Base-by-base conservation (phyloP, 1,284 basidiomycete genomes). In the Ganoderma resinaceum region DNA sequence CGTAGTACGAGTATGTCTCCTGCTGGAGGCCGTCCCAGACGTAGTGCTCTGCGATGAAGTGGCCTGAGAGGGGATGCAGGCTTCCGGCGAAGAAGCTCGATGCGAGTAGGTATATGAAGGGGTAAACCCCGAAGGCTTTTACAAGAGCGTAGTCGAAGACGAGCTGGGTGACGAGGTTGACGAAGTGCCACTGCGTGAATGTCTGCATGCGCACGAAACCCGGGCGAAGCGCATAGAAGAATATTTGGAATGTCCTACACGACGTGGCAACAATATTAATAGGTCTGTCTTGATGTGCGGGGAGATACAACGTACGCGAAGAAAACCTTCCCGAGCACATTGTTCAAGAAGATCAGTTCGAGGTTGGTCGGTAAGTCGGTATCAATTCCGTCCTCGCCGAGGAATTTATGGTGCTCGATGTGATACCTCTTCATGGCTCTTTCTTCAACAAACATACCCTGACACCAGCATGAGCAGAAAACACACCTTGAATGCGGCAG, bases 1-100 rank as follows among this genome's bases (percentile, higher is more conserved):
- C 98, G 75, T 99, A 99, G 80, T 99, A 99, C 67, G 92, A 95
- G 81, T 96, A 99, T 0, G 98, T 99, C 82, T 99, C 98, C 79
- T 99, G 97, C 49, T 87, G 83, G 64, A 94, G 85, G 3, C 93
- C 93, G 74, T 96, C 94, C 92, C 96, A 97, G 37, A 98, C 85
- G 77, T 97, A 97, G 80, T 98, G 96, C 81, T 98, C 96, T 4
- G 96, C 96, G 73, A 99, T 98, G 77, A 99, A 99, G 82, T 99
- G 97, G 0, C 95, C 97, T 0, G 97, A 97, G 75, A 94, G 94
- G 0, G 98, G 98, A 78, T 99, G 97, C 38, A 99, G 81, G 74
- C 93, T 95, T 0, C 97, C 97, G 7, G 97, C 97, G 76, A 99
- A 96, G 87, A 99, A 98, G 76, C 91, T 94, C 70, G 91, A 93